phyloP scores from a whole-genome alignment of 2,329 filamentous ascomycete species.

The Ophiosphaerella herpotricha region DNA sequence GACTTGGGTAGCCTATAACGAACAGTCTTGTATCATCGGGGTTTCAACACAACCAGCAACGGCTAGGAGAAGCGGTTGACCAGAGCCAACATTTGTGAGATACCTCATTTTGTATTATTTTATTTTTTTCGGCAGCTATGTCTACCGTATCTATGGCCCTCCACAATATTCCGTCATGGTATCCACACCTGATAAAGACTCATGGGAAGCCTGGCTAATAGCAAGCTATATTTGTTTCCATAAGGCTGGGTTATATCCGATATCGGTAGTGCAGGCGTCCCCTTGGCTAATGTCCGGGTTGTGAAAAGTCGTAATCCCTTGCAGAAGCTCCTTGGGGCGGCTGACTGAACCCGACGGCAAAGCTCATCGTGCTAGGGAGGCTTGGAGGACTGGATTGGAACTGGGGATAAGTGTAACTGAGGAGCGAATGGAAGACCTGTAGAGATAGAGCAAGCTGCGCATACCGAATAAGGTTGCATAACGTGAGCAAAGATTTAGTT shows the following conservation, averaged over 20 bases:
- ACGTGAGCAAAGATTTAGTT: slow-evolving; percentile 20
- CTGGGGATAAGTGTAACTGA: not conserved
- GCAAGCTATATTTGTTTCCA: too few species aligned
- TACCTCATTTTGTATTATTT: slow-evolving; percentile 19
- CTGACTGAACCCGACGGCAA: not conserved
- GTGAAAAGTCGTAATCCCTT: not conserved
- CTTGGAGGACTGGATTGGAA: not conserved
- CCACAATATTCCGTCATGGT: not conserved
- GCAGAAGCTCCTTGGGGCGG: too few species aligned
- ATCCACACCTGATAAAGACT: slow-evolving; percentile 1
- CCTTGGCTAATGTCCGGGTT: not conserved
- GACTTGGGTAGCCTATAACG: too few species aligned
- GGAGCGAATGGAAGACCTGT: slow-evolving; percentile 2
- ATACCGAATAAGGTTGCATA: slow-evolving; percentile 42
- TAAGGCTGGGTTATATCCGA: not conserved
- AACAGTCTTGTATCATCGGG: too few species aligned
- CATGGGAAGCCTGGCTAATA: too few species aligned
- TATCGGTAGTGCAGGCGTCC: not conserved
- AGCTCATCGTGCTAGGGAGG: not conserved
- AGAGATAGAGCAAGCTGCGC: slow-evolving; percentile 21
- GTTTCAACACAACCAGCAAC: too few species aligned
- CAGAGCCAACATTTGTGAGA: slow-evolving; percentile 1
- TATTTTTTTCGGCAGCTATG: not conserved
- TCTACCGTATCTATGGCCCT: slow-evolving; percentile 1
- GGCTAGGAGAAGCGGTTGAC: too few species aligned